Evolutionary conservation across 2,329 filamentous ascomycete genomes (phyloP).

Genomic region (Fusarium buxicola): DNA sequence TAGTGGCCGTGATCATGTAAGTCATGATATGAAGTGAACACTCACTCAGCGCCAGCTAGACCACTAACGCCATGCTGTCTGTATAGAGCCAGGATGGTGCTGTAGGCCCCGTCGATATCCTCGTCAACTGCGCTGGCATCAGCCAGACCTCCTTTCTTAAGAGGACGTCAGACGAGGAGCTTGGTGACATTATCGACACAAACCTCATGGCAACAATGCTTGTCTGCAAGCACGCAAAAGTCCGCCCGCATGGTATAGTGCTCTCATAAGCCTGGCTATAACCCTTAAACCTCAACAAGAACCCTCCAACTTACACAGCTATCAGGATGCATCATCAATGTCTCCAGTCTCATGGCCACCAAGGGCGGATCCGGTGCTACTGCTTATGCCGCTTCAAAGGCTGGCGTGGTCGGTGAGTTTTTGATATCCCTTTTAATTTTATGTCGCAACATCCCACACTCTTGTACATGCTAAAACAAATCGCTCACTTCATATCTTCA

Average conservation of each 20-base stretch:
- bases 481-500: constrained; percentile 32
- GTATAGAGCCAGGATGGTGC: constrained; percentile 19
- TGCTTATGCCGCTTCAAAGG: constrained; percentile 83
- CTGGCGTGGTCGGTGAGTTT: constrained; percentile 75
- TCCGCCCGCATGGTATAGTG: constrained; percentile 49
- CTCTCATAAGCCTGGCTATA: neutral
- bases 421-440: constrained; percentile 27
- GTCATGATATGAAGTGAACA: neutral
- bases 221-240: constrained; percentile 64
- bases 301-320: constrained; percentile 7
- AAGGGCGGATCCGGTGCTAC: constrained; percentile 77
- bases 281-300: neutral
- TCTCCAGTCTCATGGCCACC: constrained; percentile 79
- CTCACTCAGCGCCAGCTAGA: neutral
- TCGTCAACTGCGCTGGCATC: constrained; percentile 85
- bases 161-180: constrained; percentile 60
- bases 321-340: constrained; percentile 79
- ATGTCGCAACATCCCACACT: constrained; percentile 32
- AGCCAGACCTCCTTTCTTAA: constrained; percentile 74
- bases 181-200: constrained; percentile 71
- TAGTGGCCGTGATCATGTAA: constrained; percentile 29
- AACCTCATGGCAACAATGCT: constrained; percentile 77
- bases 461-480: constrained; percentile 39
- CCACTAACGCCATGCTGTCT: neutral
- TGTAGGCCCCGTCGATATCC: constrained; percentile 62